Percentiles rank a stretch among this genome's conserved stretches.
Evolutionary conservation across 371 early-diverging fungal genomes (phyloP).

Genomic region (Mycotypha africana): DNA sequence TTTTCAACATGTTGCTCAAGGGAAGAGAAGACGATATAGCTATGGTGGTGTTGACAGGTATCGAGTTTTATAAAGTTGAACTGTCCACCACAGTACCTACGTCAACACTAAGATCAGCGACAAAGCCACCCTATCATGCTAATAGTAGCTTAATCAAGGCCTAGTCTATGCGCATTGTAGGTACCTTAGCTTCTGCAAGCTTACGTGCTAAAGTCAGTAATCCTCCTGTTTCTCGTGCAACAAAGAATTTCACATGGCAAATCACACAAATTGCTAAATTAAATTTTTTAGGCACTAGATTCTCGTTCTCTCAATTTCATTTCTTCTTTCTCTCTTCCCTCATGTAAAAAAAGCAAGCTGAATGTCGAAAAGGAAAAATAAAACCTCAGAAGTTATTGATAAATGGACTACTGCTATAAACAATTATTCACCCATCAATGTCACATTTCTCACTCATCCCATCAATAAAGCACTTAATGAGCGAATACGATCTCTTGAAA

Average conservation of each 20-base stretch:
- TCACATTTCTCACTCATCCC: constrained; percentile 24
- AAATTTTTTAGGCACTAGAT: too few relatives aligned
- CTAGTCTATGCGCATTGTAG: too few relatives aligned
- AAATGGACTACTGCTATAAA: constrained; percentile 10
- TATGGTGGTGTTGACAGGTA: constrained; percentile 8
- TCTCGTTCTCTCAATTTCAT: not conserved
- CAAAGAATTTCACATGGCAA: not conserved
- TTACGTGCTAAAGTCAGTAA: too few relatives aligned
- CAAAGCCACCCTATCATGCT: not conserved
- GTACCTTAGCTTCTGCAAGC: too few relatives aligned
- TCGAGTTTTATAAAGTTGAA: not conserved
- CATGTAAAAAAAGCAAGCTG: not conserved
- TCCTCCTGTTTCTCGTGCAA: too few relatives aligned
- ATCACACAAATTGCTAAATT: too few relatives aligned
- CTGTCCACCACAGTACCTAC: too few relatives aligned
- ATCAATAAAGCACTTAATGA: constrained; percentile 10
- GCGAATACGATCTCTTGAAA: constrained; percentile 29
- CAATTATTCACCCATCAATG: constrained; percentile 32
- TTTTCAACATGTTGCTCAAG: not conserved
- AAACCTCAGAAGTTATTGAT: constrained; percentile 7
- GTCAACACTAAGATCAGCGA: too few relatives aligned
- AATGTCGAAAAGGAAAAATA: constrained; percentile 5
- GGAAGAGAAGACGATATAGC: constrained; percentile 2
- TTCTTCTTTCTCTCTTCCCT: not conserved
- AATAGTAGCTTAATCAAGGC: constrained; percentile 1